A percentile compares a stretch with the other conserved stretches of the same genome.
phyloP scores from a whole-genome alignment of 2,329 filamentous ascomycete species.

The Amphichorda felina region DNA sequence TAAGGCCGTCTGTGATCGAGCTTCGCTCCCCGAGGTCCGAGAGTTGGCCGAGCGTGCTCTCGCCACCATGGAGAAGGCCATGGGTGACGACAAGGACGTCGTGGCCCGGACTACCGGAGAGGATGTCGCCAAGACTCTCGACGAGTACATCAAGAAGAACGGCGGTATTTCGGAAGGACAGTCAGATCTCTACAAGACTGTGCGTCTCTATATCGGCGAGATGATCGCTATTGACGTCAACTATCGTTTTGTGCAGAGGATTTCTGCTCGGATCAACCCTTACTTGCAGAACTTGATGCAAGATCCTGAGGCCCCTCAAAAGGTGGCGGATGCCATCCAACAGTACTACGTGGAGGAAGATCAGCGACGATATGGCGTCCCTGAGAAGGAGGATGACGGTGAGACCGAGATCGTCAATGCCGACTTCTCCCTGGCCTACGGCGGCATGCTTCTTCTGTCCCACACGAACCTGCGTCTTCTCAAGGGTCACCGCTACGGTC shows the following conservation, averaged over 20 bases:
- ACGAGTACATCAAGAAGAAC: conserved; percentile 62
- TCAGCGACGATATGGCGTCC: conserved; percentile 72
- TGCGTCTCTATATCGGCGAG: conserved; percentile 63
- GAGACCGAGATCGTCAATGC: conserved; percentile 96
- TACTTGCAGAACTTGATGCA: conserved; percentile 66
- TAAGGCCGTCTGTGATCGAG: conserved; percentile 74
- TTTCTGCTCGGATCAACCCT: conserved; percentile 55
- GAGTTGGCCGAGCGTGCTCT: conserved; percentile 77
- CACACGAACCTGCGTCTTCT: conserved; percentile 91
- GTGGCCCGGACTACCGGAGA: conserved; percentile 57
- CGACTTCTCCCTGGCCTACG: conserved; percentile 93
- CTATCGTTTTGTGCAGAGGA: conserved; percentile 64
- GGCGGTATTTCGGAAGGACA: conserved; percentile 49
- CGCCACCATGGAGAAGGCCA: conserved; percentile 84
- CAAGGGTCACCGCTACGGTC: conserved; percentile 94
- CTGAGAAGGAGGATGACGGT: conserved; percentile 78
- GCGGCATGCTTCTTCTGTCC: conserved; percentile 90
- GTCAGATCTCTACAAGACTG: conserved; percentile 50
- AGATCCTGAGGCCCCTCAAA: conserved; percentile 43
- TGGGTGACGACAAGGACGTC: conserved; percentile 58
- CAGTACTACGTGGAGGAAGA: conserved; percentile 74
- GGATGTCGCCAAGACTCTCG: conserved; percentile 64
- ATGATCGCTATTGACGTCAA: conserved; percentile 87
- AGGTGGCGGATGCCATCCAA: conserved; percentile 63
- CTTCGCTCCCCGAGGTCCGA: conserved; percentile 88